These are phyloP conservation scores for Naganishia vaughanmartiniae DNA, from an alignment of 768 basidiomycete species.

Conservation along the genomic window DNA sequence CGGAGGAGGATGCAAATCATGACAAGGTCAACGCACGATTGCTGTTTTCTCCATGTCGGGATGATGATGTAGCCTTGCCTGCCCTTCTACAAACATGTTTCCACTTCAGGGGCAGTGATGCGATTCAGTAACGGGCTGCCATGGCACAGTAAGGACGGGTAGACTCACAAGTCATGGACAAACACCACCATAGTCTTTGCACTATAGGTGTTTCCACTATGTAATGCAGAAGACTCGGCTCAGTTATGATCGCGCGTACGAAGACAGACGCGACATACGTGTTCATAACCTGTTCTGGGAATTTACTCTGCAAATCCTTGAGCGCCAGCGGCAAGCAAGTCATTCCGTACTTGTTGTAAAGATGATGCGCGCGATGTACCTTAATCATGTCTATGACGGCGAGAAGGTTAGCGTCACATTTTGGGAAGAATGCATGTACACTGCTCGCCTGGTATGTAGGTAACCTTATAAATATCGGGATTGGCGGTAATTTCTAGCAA, in stretches of 20 bases:
- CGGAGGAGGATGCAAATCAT: not conserved
- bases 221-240: not conserved
- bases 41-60: conserved; percentile 19
- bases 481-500: conserved; percentile 23
- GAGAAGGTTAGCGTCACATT: conserved; percentile 36
- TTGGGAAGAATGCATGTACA: not conserved
- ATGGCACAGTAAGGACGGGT: not conserved
- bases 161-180: conserved; percentile 86
- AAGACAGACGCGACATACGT: conserved; percentile 49
- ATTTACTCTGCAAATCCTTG: conserved; percentile 64
- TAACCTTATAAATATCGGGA: conserved; percentile 24
- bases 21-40: conserved; percentile 3
- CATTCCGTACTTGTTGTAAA: conserved; percentile 74
- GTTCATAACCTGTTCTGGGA: conserved; percentile 86
- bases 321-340: conserved; percentile 74
- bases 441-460: conserved; percentile 32
- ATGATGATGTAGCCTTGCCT: conserved; percentile 10
- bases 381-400: conserved; percentile 80
- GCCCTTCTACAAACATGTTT: conserved; percentile 23
- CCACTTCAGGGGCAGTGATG: not conserved
- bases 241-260: not conserved
- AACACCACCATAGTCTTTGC: conserved; percentile 78
- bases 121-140: not conserved
- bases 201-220: conserved; percentile 69
- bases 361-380: conserved; percentile 76